Evolutionary conservation across 2,329 filamentous ascomycete genomes (phyloP).

Genomic region (Paecilomyces variotii): DNA sequence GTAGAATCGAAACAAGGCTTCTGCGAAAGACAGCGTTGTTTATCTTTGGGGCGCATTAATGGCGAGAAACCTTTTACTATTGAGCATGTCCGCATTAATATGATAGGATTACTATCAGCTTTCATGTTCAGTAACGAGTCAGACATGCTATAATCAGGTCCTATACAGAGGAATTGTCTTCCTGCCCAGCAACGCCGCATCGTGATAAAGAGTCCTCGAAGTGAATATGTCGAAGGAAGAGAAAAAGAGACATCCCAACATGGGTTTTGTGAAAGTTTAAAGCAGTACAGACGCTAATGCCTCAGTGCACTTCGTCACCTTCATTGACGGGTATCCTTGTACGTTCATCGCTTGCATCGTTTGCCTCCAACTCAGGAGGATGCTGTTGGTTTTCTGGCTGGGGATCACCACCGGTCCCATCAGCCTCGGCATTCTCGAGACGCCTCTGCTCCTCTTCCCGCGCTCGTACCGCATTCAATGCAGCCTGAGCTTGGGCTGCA

Average conservation of each 20-base stretch:
- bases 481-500: slow-evolving; percentile 42
- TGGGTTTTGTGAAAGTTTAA: neutral
- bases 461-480: slow-evolving; percentile 19
- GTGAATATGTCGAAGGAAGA: neutral
- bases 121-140: neutral
- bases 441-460: slow-evolving; percentile 18
- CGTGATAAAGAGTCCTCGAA: neutral
- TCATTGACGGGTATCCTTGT: neutral
- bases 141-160: neutral
- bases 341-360: neutral
- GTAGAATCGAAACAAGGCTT: too few relatives aligned
- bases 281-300: neutral
- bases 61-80: neutral
- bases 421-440: slow-evolving; percentile 5
- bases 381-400: slow-evolving; percentile 7
- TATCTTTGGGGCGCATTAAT: neutral
- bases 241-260: neutral
- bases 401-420: neutral
- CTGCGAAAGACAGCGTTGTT: too few relatives aligned
- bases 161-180: neutral
- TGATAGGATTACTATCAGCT: neutral
- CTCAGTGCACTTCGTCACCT: neutral
- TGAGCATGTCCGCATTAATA: neutral
- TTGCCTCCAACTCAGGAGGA: neutral
- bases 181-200: neutral